Conservation (phyloP, 2,329 filamentous ascomycete genomes). For the Gnomoniopsis sp. region DNA sequence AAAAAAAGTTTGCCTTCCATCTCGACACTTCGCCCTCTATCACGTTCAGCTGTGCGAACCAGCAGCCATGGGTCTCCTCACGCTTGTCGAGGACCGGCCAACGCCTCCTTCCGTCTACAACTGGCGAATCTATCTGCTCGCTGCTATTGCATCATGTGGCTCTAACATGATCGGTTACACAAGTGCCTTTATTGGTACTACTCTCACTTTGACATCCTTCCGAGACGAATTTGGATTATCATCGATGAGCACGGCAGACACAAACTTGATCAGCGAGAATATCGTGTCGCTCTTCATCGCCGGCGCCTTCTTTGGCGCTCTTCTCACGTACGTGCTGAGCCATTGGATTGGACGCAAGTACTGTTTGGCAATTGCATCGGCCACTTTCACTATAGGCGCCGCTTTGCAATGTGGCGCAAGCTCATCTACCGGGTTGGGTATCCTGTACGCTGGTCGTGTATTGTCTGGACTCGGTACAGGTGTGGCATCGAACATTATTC, state of each 20-base stretch:
- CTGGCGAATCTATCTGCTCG: constrained; percentile 48
- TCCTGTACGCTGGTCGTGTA: constrained; percentile 8
- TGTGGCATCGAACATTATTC: constrained; percentile 8
- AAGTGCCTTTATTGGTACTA: constrained; percentile 76
- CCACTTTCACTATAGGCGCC: constrained; percentile 10
- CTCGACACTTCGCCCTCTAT: neutral
- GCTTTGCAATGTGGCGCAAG: constrained; percentile 7
- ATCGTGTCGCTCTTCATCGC: constrained; percentile 26
- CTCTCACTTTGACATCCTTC: constrained; percentile 68
- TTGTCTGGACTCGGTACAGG: constrained; percentile 11
- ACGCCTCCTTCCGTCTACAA: constrained; percentile 55
- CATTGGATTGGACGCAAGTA: constrained; percentile 50
- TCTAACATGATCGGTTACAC: constrained; percentile 60
- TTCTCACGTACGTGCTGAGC: constrained; percentile 25
- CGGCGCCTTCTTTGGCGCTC: constrained; percentile 15
- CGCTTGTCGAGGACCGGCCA: constrained; percentile 52
- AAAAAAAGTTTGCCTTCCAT: neutral
- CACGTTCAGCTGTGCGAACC: neutral
- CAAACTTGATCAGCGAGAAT: constrained; percentile 46
- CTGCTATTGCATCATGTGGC: constrained; percentile 51
- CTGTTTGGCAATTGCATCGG: constrained; percentile 10
- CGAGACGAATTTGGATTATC: constrained; percentile 61
- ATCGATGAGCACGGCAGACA: constrained; percentile 27
- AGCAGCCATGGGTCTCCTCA: constrained; percentile 2
- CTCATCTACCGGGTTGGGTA: neutral